Base-by-base conservation (phyloP, 208 protist genomes). In the Leishmania amazonensis region DNA sequence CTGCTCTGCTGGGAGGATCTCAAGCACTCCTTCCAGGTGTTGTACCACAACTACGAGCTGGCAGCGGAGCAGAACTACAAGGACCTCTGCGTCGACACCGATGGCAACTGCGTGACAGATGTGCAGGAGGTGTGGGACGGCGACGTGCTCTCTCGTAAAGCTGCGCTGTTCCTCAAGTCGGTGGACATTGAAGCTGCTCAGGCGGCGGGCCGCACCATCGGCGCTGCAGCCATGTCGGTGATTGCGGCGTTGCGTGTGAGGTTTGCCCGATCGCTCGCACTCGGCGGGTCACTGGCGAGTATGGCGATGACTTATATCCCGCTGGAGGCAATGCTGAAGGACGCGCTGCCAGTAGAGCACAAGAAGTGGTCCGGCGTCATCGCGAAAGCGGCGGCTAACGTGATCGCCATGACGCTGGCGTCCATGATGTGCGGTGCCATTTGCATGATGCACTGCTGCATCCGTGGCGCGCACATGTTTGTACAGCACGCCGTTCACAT, bases 1-100 rank as follows among this genome's bases (percentile, higher is more conserved):
- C 76, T 98, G 72, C 87, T 91, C 21, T 92, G 87, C 64, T 96
- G 93, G 93, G 87, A 91, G 45, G 83, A 88, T 65, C 84, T 96
- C 31, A 87, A 83, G 64, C 53, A 68, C 45, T 89, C 83, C 45
- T 83, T 87, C 19, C 31, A 57, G 5, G 80, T 87, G 11, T 81
- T 98, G 35, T 83, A 91, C 68, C 75, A 79, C n/a, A 94, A 96
- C 87, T 97, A 97, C 83, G 45, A 86, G 28, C 38, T 88, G 9
- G 95, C 89, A 17, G 77, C 75, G 65, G 85, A 90, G 75, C 85
- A 87, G 76, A 92, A 85, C 77, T 64, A 72, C 53, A 93, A 91
- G 84, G 92, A 98, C 76, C 83, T 94, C 78, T 17, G 51, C 5
- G 21, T 87, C 15, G 91, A 91, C 64, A 83, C 79, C 3, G 85